Evolutionary conservation across 2,329 filamentous ascomycete genomes (phyloP), one percentile per base, ranked within the genome.

Genomic region (Ophiostoma populinum): DNA sequence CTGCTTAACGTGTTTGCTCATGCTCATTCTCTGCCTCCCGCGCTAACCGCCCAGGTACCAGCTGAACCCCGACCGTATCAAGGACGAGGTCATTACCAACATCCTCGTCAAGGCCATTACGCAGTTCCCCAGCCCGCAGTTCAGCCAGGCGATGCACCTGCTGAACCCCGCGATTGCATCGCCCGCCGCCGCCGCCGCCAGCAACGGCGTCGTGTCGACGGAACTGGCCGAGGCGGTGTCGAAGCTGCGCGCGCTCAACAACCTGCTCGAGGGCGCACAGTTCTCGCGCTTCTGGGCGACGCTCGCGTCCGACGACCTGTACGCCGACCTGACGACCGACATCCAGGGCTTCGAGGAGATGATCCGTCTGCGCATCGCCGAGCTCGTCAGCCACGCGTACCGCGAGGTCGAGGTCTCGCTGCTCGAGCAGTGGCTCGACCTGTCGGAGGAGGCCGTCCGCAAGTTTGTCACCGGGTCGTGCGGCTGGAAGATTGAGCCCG

Each of bases 91-190:
- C 53, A 85, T 90, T 59, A 95, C 90, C 67, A 95, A 95, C 70
- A 80, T 95, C 63, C 83, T 98, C 56, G 86, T 92, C 67, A 98
- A 95, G 69, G 72, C 86, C 47, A 76, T 98, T 55, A 93, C 87
- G 48, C 81, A 93, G 62, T 98, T 98, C 68, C 90, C 90, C 45
- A 86, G 81, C 15, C 75, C 90, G 29, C 86, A 95, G 59, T 98
- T 95, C 74, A 78, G 76, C 49, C 82, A 95, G 50, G 80, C 80
- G 51, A 77, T 98, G 42, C 82, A 92, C 54, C 82, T 98, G 45
- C 85, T 98, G 52, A 83, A 85, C 44, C 79, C 87, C 31, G 75
- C 86, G 54, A 70, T 80, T 44, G 72, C 42, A 7, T 85, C 45
- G 69, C 68, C 41, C 61, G 65, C 44, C 3, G 67, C 63, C 36